Evolutionary conservation across 139 green algal genomes (phyloP).

Genomic region (Cymbomonas tetramitiformis): DNA sequence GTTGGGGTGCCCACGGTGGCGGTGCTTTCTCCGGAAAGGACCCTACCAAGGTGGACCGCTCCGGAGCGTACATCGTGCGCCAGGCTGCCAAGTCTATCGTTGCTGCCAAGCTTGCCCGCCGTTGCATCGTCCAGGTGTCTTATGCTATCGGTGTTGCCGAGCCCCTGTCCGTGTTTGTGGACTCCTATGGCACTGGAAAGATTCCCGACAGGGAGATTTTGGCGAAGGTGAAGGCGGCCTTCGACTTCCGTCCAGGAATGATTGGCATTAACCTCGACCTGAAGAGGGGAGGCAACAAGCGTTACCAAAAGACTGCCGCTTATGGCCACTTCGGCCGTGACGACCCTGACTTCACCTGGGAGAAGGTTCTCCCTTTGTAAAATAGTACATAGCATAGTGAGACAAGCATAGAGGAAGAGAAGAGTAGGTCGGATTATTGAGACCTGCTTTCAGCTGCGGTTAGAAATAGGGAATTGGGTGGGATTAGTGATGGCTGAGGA

Average conservation of each 20-base stretch:
- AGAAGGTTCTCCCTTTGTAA: constrained; percentile 50
- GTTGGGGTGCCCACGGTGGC: constrained; percentile 93
- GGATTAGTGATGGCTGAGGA: too few relatives aligned
- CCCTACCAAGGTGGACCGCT: constrained; percentile 68
- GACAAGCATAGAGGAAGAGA: too few relatives aligned
- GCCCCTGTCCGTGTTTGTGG: constrained; percentile 89
- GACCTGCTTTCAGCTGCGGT: too few relatives aligned
- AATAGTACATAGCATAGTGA: too few relatives aligned
- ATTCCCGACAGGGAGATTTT: constrained; percentile 80
- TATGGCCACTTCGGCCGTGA: constrained; percentile 92
- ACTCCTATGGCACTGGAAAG: constrained; percentile 91
- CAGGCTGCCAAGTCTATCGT: constrained; percentile 96
- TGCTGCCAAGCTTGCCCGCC: constrained; percentile 65
- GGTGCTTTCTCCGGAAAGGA: constrained; percentile 95
- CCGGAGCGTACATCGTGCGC: constrained; percentile 92
- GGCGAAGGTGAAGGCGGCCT: constrained; percentile 60
- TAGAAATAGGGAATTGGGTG: too few relatives aligned
- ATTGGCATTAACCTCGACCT: constrained; percentile 83
- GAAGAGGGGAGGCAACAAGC: constrained; percentile 65
- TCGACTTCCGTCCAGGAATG: constrained; percentile 89
- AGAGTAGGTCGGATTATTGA: too few relatives aligned
- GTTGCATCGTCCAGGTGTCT: constrained; percentile 70
- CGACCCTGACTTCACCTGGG: constrained; percentile 89
- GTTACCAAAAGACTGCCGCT: constrained; percentile 85
- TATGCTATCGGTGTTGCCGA: constrained; percentile 94